These are phyloP conservation scores for Fusarium poae DNA, from an alignment of 2,329 filamentous ascomycete genomes.

Conservation along the genomic window DNA sequence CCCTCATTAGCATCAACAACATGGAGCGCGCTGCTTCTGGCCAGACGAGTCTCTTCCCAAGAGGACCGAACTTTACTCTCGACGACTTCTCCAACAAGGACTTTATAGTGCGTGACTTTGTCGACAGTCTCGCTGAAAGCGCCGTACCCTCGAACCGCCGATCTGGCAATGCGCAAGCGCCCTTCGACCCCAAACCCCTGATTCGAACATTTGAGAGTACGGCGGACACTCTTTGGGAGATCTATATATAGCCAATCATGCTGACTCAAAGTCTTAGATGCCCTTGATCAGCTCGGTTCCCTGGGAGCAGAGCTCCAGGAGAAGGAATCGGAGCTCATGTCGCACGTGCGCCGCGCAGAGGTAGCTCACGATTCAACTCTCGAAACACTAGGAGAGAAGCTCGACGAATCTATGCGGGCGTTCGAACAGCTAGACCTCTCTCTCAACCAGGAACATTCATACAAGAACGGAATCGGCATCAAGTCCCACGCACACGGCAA, in stretches of 20 bases:
- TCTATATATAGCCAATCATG: conserved; percentile 1
- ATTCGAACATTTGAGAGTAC: conserved; percentile 92
- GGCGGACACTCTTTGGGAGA: conserved; percentile 28
- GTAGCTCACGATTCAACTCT: conserved; percentile 92
- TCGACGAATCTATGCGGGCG: conserved; percentile 90
- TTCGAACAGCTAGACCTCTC: conserved; percentile 92
- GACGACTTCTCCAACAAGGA: conserved; percentile 91
- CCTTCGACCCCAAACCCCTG: conserved; percentile 95
- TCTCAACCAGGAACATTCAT: conserved; percentile 72
- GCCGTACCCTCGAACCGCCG: conserved; percentile 84
- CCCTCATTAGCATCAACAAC: conserved; percentile 44
- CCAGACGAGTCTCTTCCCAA: conserved; percentile 78
- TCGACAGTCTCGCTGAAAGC: conserved; percentile 90
- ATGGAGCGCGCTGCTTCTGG: conserved; percentile 62
- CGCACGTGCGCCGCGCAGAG: conserved; percentile 91
- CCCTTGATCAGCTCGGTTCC: conserved; percentile 74
- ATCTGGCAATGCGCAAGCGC: conserved; percentile 73
- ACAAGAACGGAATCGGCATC: conserved; percentile 52
- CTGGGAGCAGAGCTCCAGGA: conserved; percentile 88
- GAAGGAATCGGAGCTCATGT: conserved; percentile 90
- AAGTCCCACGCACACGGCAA: conserved; percentile 77
- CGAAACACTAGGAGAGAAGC: conserved; percentile 86
- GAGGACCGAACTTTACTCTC: conserved; percentile 85
- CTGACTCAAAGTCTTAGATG: conserved; percentile 59
- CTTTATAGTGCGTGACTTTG: conserved; percentile 98